Evolutionary conservation across 192 early-diverging fungal species (phyloP).

Genomic region (Coemansia sp.): DNA sequence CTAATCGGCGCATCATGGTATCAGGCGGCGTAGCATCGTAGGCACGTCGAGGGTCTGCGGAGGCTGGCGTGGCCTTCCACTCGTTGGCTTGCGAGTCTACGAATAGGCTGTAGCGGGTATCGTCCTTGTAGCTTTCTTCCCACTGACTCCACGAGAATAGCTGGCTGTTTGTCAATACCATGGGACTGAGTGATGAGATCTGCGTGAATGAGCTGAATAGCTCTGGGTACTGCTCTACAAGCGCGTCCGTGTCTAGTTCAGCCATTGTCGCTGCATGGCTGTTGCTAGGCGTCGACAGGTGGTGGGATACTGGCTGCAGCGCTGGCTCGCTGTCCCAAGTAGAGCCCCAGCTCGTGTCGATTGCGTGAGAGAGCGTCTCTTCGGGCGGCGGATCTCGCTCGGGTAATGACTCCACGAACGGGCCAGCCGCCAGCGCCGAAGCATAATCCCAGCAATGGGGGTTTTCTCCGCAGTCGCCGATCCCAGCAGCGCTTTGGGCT

Average conservation of each 20-base stretch:
- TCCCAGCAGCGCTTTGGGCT: background rate
- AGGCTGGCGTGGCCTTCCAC: background rate
- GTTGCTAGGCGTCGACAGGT: background rate
- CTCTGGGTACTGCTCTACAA: slow-evolving; percentile 21
- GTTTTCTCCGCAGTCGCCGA: background rate
- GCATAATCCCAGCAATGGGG: background rate
- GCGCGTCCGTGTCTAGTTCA: background rate
- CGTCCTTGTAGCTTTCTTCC: slow-evolving; percentile 30
- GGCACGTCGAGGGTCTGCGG: background rate
- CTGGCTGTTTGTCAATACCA: background rate
- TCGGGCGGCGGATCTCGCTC: background rate
- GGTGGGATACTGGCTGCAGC: background rate
- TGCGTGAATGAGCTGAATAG: slow-evolving; percentile 11
- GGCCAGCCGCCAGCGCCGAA: background rate
- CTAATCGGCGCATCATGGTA: slow-evolving; percentile 13
- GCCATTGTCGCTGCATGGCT: background rate
- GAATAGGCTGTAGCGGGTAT: slow-evolving; percentile 14
- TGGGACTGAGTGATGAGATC: background rate
- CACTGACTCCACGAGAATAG: slow-evolving; percentile 13
- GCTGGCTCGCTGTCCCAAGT: background rate
- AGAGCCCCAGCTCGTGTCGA: background rate
- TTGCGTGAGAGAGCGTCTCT: background rate
- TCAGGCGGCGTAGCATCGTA: slow-evolving; percentile 8
- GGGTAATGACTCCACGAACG: background rate
- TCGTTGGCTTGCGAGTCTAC: slow-evolving; percentile 12